phyloP scores from a whole-genome alignment of 2,329 filamentous ascomycete genomes.

The Aspergillus calidoustus region DNA sequence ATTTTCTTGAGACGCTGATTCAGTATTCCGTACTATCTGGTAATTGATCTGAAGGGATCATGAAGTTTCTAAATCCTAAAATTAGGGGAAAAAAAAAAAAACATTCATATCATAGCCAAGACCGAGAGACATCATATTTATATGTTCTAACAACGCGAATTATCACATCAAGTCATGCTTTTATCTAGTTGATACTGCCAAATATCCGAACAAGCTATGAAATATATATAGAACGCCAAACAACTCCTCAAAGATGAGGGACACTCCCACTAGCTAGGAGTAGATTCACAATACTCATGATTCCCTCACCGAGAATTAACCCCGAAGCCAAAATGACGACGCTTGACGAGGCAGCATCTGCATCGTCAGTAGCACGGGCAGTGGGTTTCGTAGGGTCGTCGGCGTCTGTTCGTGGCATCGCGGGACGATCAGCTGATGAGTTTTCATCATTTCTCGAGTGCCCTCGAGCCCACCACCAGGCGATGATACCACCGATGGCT shows the following conservation, averaged over 20 bases:
- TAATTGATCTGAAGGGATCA: too few relatives aligned
- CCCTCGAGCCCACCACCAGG: slow-evolving; percentile 75
- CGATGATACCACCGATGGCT: slow-evolving; percentile 75
- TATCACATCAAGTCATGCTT: neutral
- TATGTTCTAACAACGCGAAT: neutral
- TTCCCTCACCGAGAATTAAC: slow-evolving; percentile 88
- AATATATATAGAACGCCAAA: neutral
- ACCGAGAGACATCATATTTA: neutral
- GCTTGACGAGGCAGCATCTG: slow-evolving; percentile 56
- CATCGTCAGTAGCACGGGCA: slow-evolving; percentile 51
- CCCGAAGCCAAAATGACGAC: slow-evolving; percentile 90
- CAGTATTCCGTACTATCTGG: too few relatives aligned
- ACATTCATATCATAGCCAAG: too few relatives aligned
- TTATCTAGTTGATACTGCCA: neutral
- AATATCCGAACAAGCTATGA: neutral
- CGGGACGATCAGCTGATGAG: neutral
- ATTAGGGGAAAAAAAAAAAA: neutral
- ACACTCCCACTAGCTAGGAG: slow-evolving; percentile 76
- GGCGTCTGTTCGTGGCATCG: neutral
- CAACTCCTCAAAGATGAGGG: slow-evolving; percentile 65
- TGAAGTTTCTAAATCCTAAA: neutral
- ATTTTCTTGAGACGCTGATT: too few relatives aligned
- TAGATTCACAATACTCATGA: slow-evolving; percentile 89
- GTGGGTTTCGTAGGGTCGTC: slow-evolving; percentile 3
- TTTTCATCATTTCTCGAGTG: slow-evolving; percentile 32